Evolutionary conservation across 2,329 filamentous ascomycete species (phyloP), one percentile per base, ranked within the genome.

Genomic region (Zasmidium citrigriseum): DNA sequence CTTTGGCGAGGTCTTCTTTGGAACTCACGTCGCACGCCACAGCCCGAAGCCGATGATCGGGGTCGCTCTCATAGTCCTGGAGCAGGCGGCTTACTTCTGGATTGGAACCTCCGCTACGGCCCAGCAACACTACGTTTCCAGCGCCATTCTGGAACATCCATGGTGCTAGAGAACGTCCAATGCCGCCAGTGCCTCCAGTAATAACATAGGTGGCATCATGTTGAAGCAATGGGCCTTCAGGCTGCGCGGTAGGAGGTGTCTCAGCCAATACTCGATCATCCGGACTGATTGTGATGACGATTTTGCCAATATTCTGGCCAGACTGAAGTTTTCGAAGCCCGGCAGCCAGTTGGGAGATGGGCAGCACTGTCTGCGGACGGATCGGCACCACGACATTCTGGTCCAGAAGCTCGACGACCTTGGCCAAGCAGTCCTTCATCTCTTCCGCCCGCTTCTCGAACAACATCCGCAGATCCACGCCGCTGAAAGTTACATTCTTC

Each of bases 61-160:
- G 7, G 14, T 22, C 5, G 4, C 27, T 34, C 27, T 23, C 18
- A n/a, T 24, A 18, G 11, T 4, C 18, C 10, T 9, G 14, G 4
- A 16, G 10, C 27, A 34, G 27, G n/a, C n/a, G n/a, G n/a, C n/a
- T n/a, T n/a, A 58, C 46, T 18, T 49, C 29, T 21, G 25, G 34
- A 9, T 16, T 46, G 4, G 22, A 22, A 3, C 38, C 21, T 3
- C 52, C 57, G 21, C 47, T 55, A 24, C 57, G 25, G 21, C 38
- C 38, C 12, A 61, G 45, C 25, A 57, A 41, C 9, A 56, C 38
- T 2, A 61, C 14, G 38, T 56, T 47, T 5, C 34, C 20, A 4
- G 59, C 59, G n/a, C 59, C 59, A 12, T 52, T n/a, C 9, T 56
- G 53, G 12, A 52, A 22, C 49, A 62, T 48, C 59, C 59, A 59